Base-by-base conservation (phyloP, 2,329 filamentous ascomycete species). In the Colletotrichum chlorophyti region DNA sequence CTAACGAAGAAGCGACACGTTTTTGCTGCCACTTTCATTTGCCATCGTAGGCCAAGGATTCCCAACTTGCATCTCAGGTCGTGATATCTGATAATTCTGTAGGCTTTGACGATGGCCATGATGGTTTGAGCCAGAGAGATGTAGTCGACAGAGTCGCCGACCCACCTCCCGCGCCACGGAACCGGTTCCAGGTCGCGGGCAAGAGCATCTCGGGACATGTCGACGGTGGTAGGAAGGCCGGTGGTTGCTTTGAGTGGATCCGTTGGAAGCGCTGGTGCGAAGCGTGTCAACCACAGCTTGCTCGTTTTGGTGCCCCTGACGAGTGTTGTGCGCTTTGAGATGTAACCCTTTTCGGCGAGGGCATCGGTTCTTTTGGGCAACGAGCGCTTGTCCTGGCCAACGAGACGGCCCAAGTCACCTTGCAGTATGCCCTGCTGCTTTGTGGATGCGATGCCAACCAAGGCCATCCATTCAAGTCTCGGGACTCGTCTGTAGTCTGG, bases 321-420 rank as follows among this genome's bases (percentile, higher is more conserved):
- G 17, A 87, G 78, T 1, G 83, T 81, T 4, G 83, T 83, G 35
- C 84, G 78, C 69, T 88, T 88, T 47, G 80, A 80, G 43, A 86
- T 83, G 62, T 88, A 88, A 14, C 85, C 84, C 65, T 87, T 87
- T 61, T 78, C 77, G 5, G 82, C 78, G 1, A 88, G 74, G 3
- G 79, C 77, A 62, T 87, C 83, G 0, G 85, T 88, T 29, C 85
- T 76, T 55, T 83, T 85, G 3, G 85, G 85, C 2, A 88, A 78
- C 1, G 85, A 87, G 47, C 85, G 80, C 66, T 88, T 88, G 69
- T 88, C 85, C 67, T 88, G 85, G 19, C 80, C 78, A 11, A 83
- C 83, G 1, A 85, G 71, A 17, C 79, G 78, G 14, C 82, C 81
- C 21, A 88, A 74, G 57, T 87, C 84, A 35, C 82, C 83, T 69